Conservation (phyloP, 345 rosid species). For the Eucalyptus urophylla region DNA sequence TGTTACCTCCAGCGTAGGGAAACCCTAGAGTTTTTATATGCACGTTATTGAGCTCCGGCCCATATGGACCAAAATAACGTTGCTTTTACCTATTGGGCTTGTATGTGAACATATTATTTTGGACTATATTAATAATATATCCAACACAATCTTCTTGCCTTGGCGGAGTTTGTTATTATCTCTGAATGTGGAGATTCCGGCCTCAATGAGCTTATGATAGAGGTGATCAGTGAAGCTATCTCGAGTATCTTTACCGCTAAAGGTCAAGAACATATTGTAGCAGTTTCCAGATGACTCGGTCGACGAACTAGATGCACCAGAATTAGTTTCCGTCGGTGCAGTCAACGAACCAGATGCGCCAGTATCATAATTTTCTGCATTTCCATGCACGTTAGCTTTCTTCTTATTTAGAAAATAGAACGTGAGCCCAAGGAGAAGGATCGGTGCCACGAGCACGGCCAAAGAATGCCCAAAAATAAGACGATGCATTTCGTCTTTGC, state of each 20-base stretch:
- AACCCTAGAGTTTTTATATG: no score
- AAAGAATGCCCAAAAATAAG: not conserved
- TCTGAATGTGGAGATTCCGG: fast-evolving
- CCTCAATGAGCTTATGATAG: fast-evolving
- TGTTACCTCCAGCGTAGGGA: no score
- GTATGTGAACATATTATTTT: no score
- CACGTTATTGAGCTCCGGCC: no score
- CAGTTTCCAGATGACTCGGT: fast-evolving
- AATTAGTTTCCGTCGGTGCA: not conserved
- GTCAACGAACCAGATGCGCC: fast-evolving
- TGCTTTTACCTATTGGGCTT: no score
- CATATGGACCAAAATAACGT: no score
- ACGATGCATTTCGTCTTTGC: not conserved
- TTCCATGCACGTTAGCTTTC: not conserved
- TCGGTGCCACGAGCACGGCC: fast-evolving
- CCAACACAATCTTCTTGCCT: not conserved
- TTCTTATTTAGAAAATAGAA: no score
- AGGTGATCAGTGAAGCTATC: not conserved
- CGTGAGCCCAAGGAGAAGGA: not conserved
- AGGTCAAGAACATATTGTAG: not conserved
- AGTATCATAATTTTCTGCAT: not conserved
- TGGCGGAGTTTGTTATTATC: not conserved
- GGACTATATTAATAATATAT: no score
- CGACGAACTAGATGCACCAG: fast-evolving
- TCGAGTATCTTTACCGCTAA: not conserved